Evolutionary conservation across 2,329 filamentous ascomycete genomes (phyloP), one percentile per base, ranked within the genome.

Genomic region (Colletotrichum endophyticum): DNA sequence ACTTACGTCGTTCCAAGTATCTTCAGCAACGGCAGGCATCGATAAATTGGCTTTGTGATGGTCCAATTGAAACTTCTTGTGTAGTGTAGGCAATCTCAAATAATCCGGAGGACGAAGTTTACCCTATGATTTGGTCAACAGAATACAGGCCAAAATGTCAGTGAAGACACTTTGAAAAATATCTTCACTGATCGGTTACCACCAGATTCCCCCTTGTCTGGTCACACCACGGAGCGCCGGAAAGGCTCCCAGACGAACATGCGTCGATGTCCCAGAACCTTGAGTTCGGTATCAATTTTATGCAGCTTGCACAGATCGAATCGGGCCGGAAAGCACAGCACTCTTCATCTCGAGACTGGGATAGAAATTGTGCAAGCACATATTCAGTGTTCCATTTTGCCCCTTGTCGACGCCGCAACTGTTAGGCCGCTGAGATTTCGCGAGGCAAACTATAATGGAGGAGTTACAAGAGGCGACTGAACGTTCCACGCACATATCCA

Each of bases 391-490:
- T 22, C n/a, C 44, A 53, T 53, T 2, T 25, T 12, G n/a, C 32
- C 25, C 22, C 8, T n/a, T 49, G 16, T 56, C 16, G 11, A 36
- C 22, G 30, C 30, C 28, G 25, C 16, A 25, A 72, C 22, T 53
- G 19, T 19, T 6, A 22, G 13, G 28, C 8, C 22, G 28, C 30
- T 15, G 22, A 63, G n/a, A 68, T 69, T 28, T 44, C 56, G 53
- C 36, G 13, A 32, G 15, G 36, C 12, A n/a, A 27, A 3, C 56
- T 15, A 66, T 32, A 15, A 13, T 34, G 25, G 5, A 22, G 6
- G 25, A 36, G 69, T 67, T 72, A 72, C 73, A 67, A 75, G 13
- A 57, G 57, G 39, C 74, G 61, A 70, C 27, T n/a, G 22, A 34
- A 13, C 9, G 74, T 76, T 69, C 27, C 74, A 70, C 71, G 49